Percentiles rank a stretch among this genome's conserved stretches.
Evolutionary conservation across 129 eudicot species (phyloP).

Genomic region (Escallonia rubra): DNA sequence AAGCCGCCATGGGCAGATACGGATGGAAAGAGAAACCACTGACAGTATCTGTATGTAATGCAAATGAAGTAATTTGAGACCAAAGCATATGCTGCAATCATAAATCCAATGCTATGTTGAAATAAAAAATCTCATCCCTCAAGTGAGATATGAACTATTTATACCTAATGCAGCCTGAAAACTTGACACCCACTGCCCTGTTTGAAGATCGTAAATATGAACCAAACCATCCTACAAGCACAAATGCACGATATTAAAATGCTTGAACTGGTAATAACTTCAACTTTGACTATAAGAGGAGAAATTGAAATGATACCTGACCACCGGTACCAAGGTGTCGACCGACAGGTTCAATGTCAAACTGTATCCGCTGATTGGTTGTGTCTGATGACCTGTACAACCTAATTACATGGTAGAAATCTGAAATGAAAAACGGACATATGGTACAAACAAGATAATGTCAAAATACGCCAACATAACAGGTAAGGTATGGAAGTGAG

Average conservation of each 20-base stretch:
- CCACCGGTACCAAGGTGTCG: constrained; percentile 97
- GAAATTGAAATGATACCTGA: constrained; percentile 47
- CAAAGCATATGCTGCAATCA: neutral
- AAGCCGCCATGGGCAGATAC: constrained; percentile 84
- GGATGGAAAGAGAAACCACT: constrained; percentile 95
- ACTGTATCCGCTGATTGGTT: constrained; percentile 92
- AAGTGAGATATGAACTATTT: neutral
- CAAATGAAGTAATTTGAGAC: constrained; percentile 5
- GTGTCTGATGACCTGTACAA: constrained; percentile 83
- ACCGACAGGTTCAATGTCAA: constrained; percentile 90
- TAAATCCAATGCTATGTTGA: neutral
- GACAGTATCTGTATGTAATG: constrained; percentile 59
- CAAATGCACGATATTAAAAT: constrained; percentile 5
- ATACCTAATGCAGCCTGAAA: constrained; percentile 93
- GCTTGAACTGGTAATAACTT: neutral
- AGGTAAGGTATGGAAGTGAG: neutral
- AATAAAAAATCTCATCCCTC: neutral
- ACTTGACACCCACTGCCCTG: constrained; percentile 93
- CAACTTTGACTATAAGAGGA: neutral
- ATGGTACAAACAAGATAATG: too few species aligned
- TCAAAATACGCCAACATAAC: neutral
- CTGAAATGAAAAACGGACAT: neutral
- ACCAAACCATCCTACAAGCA: constrained; percentile 77
- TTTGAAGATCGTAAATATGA: constrained; percentile 91
- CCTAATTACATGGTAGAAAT: constrained; percentile 35